Conservation (phyloP, 768 basidiomycete genomes). For the Neoboletus magnificus region DNA sequence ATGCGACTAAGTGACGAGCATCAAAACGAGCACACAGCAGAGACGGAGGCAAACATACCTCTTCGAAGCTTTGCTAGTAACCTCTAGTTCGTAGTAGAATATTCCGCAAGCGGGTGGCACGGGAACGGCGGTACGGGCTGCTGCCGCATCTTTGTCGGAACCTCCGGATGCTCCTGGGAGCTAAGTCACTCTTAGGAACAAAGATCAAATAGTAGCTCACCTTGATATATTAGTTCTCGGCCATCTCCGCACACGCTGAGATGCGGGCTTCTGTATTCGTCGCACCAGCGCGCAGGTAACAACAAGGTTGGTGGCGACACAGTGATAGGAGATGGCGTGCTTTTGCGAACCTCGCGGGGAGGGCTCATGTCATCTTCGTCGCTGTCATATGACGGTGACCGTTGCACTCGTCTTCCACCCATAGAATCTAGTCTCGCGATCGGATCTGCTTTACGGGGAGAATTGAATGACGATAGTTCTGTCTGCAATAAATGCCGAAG, state of each 20-base stretch:
- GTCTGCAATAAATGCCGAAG: constrained; percentile 68
- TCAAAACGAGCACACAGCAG: constrained; percentile 14
- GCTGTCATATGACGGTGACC: constrained; percentile 52
- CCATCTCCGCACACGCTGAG: constrained; percentile 69
- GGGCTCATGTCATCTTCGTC: constrained; percentile 65
- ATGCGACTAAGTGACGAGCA: constrained; percentile 52
- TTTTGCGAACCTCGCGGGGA: constrained; percentile 38
- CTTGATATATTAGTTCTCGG: constrained; percentile 68
- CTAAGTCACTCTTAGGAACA: constrained; percentile 2
- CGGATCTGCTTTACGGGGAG: constrained; percentile 39
- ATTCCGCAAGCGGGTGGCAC: constrained; percentile 87
- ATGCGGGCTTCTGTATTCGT: constrained; percentile 55
- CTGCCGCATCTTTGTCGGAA: constrained; percentile 79
- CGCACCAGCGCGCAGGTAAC: constrained; percentile 78
- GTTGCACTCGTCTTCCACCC: constrained; percentile 21
- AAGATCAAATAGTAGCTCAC: constrained; percentile 35
- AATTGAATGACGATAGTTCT: constrained; percentile 36
- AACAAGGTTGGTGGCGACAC: constrained; percentile 42
- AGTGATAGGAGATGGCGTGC: constrained; percentile 20
- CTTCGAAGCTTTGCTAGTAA: constrained; percentile 73
- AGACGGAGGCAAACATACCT: constrained; percentile 49
- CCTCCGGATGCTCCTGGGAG: constrained; percentile 47
- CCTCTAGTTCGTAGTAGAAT: constrained; percentile 91
- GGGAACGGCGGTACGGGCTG: constrained; percentile 71
- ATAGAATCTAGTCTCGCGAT: constrained; percentile 20